Percentiles rank a stretch among this genome's conserved stretches.
Evolutionary conservation across 306 rosid genomes (phyloP).

Genomic region (Gastrolobium bilobum): DNA sequence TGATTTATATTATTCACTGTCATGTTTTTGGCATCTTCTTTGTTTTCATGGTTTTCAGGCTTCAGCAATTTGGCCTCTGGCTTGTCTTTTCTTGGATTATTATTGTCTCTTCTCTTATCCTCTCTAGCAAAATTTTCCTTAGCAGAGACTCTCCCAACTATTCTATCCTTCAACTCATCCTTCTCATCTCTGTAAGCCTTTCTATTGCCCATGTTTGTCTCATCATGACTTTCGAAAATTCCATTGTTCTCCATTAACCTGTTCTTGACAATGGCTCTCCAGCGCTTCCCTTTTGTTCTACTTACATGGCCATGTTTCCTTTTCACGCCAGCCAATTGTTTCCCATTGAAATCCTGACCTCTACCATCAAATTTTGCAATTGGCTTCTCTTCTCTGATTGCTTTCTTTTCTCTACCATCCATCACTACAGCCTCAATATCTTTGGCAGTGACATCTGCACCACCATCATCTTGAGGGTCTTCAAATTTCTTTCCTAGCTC

Average conservation of each 20-base stretch:
- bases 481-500: constrained; percentile 37
- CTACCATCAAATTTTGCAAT: constrained; percentile 33
- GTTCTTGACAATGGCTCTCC: constrained; percentile 58
- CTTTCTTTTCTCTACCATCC: constrained; percentile 42
- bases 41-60: constrained; percentile 41
- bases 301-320: constrained; percentile 52
- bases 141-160: constrained; percentile 32
- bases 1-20: constrained; percentile 33
- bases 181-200: constrained; percentile 48
- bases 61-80: constrained; percentile 25
- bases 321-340: constrained; percentile 36
- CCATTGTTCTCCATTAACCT: constrained; percentile 52
- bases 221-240: constrained; percentile 41
- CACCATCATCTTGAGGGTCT: constrained; percentile 43
- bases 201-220: constrained; percentile 38
- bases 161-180: constrained; percentile 35
- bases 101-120: constrained; percentile 3
- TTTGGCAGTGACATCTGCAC: background rate
- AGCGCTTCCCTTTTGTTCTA: constrained; percentile 54
- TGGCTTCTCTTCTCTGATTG: constrained; percentile 35
- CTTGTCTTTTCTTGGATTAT: constrained; percentile 36
- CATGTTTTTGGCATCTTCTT: constrained; percentile 33
- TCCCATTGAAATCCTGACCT: constrained; percentile 35
- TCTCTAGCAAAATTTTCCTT: constrained; percentile 23
- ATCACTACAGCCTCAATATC: constrained; percentile 11